A percentile compares a stretch with the other conserved stretches of the same genome.
Conservation (phyloP, 1,139 yeast species). For the Blastobotrys niveus region DNA sequence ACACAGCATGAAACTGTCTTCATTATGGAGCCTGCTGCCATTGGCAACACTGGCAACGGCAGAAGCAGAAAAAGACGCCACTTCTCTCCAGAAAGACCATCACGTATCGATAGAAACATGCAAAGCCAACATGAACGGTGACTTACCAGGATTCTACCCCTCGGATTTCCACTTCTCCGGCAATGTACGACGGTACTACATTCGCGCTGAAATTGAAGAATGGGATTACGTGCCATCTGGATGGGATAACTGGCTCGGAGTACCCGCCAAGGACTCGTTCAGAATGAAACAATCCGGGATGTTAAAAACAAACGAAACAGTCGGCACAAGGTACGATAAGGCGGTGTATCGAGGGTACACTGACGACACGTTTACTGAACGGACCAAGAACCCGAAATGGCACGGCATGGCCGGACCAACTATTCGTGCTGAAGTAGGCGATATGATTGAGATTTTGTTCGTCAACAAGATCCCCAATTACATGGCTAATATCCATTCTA, state of each 20-base stretch:
- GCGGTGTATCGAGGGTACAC: constrained; percentile 11
- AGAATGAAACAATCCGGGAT: not conserved
- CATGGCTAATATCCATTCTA: constrained; percentile 9
- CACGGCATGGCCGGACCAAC: constrained; percentile 9
- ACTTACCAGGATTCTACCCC: constrained; percentile 8
- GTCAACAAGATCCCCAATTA: constrained; percentile 6
- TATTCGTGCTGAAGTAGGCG: constrained; percentile 12
- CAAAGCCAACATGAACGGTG: constrained; percentile 6
- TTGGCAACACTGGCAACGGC: constrained; percentile 2
- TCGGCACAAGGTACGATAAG: constrained; percentile 11
- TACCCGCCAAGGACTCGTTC: constrained; percentile 9
- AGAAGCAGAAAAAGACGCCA: constrained; percentile 3
- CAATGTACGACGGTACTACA: constrained; percentile 10
- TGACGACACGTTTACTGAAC: constrained; percentile 7
- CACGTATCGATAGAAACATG: constrained; percentile 6
- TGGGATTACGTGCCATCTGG: constrained; percentile 12
- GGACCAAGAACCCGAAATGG: constrained; percentile 1
- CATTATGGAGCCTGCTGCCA: too few species aligned
- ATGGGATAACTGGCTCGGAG: constrained; percentile 13
- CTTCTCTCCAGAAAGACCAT: too few species aligned
- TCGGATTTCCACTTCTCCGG: constrained; percentile 7
- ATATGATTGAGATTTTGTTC: constrained; percentile 9
- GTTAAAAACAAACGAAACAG: constrained; percentile 1
- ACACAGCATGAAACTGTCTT: too few species aligned
- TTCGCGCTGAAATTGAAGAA: constrained; percentile 8